These are phyloP conservation scores for Pythium periplocum DNA, from an alignment of 352 stramenopile species.

Conservation along the genomic window DNA sequence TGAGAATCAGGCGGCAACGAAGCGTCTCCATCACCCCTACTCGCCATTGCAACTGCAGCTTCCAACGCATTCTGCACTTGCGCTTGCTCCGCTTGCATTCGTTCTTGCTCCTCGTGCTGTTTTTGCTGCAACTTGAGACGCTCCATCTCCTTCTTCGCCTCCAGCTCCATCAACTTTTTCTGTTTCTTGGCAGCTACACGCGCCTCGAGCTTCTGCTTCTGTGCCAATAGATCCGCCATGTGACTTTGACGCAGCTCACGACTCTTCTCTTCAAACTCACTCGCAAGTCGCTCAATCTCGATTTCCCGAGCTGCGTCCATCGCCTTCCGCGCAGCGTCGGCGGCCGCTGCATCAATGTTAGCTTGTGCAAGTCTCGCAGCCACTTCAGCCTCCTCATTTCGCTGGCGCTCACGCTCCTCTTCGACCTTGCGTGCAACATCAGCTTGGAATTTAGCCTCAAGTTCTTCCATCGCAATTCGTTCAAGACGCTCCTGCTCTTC, in stretches of 20 bases:
- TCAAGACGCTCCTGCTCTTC: constrained; percentile 23
- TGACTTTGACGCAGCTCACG: constrained; percentile 49
- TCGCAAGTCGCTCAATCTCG: constrained; percentile 57
- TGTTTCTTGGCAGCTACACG: constrained; percentile 73
- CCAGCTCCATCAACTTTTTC: constrained; percentile 66
- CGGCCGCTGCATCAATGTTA: constrained; percentile 28
- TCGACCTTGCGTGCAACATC: constrained; percentile 35
- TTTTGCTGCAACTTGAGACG: constrained; percentile 36
- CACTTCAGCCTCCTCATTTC: constrained; percentile 38
- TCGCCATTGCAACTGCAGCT: constrained; percentile 8
- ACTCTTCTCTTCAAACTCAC: constrained; percentile 62
- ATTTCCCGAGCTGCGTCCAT: constrained; percentile 37
- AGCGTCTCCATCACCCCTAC: constrained; percentile 1
- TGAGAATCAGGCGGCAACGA: constrained; percentile 5
- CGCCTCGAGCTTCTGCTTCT: constrained; percentile 69
- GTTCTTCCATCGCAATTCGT: constrained; percentile 22
- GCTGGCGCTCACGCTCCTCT: constrained; percentile 49
- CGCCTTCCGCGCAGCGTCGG: constrained; percentile 31
- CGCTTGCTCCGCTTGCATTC: constrained; percentile 27
- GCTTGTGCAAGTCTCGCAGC: constrained; percentile 31
- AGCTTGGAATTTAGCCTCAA: constrained; percentile 16
- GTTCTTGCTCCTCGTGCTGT: constrained; percentile 35
- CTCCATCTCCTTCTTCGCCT: constrained; percentile 60
- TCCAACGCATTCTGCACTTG: constrained; percentile 22
- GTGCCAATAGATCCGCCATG: constrained; percentile 42